Percentiles rank a stretch among this genome's conserved stretches.
phyloP scores from a whole-genome alignment of 1,284 basidiomycete genomes.

The Cystobasidiaceae sp. region DNA sequence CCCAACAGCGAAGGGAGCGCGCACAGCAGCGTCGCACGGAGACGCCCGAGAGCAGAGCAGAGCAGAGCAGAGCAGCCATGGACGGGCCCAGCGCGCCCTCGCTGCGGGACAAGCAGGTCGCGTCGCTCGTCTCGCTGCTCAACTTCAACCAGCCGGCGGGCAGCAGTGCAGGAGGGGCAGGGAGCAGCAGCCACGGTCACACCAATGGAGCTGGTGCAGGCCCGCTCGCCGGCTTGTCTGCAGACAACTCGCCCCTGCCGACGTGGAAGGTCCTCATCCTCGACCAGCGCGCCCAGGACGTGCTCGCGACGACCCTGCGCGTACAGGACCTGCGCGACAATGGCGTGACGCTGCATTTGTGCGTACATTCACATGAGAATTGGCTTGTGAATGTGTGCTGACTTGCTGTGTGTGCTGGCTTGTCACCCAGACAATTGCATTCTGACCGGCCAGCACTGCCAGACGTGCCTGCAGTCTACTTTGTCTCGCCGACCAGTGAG shows the following conservation, averaged over 20 bases:
- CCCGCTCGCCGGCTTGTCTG: conserved; percentile 16
- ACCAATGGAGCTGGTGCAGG: background rate
- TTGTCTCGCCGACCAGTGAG: conserved; percentile 80
- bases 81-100: conserved; percentile 47
- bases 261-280: conserved; percentile 96
- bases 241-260: conserved; percentile 53
- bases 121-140: conserved; percentile 62
- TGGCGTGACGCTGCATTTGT: conserved; percentile 97
- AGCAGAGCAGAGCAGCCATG: background rate
- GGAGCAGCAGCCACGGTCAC: conserved; percentile 28
- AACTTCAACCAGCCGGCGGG: conserved; percentile 56
- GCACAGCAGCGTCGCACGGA: no score
- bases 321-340: conserved; percentile 95
- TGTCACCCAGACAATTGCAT: conserved; percentile 79
- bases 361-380: conserved; percentile 45
- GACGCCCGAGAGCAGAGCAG: no score
- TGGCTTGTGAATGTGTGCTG: background rate
- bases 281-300: conserved; percentile 92
- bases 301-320: conserved; percentile 86
- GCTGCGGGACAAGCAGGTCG: conserved; percentile 72
- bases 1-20: no score
- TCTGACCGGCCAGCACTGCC: conserved; percentile 79
- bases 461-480: conserved; percentile 96
- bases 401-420: no score
- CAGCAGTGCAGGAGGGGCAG: background rate